Base-by-base conservation (phyloP, 345 rosid species). In the Euphorbia tirucalli region DNA sequence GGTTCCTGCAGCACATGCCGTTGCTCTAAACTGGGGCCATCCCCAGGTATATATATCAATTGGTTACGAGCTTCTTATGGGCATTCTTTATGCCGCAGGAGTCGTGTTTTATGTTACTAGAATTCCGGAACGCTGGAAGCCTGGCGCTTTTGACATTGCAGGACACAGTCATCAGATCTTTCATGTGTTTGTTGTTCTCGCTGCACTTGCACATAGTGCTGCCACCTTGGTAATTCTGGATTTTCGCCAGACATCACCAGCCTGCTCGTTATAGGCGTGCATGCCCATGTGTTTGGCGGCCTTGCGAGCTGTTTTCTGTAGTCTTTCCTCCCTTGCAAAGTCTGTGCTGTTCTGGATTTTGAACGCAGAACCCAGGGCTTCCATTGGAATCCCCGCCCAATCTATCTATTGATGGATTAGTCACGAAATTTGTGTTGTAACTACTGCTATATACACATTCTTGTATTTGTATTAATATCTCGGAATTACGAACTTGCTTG, bases 151-250 rank as follows among this genome's bases (percentile, higher is more conserved):
- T 16, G 99, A 96, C 68, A 85, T 91, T 46, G 95, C 89, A 25
- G 97, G 99, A 56, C 99, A 96, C 63, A 96, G 96, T 68, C 99
- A 96, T 67, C 99, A 93, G 84, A 91, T 96, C 57, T 96, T 93
- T 79, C 97, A 96, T 48, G 89, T 93, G 72, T 87, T 91, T 76
- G 98, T 93, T 65, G 98, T 96, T 44, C 83, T 86, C 4, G 99
- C 85, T 27, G 96, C 99, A 4, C 85, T 96, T 68, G 86, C 97
- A 61, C 99, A 96, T 77, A 49, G 86, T 68, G 92, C 84, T 43
- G 96, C 99, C 59, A 87, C 92, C 2, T 80, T 93, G 32, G 80
- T 85, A 5, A 85, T 93, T 73, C 71, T 89, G 86, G 96, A 92
- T 80, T 96, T 93, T 73, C 90, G 90, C 54, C 81, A 58, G 61